These are phyloP conservation scores for Saccharomycopsis synnaedendra DNA, from an alignment of 805 yeast genomes.

Conservation along the genomic window DNA sequence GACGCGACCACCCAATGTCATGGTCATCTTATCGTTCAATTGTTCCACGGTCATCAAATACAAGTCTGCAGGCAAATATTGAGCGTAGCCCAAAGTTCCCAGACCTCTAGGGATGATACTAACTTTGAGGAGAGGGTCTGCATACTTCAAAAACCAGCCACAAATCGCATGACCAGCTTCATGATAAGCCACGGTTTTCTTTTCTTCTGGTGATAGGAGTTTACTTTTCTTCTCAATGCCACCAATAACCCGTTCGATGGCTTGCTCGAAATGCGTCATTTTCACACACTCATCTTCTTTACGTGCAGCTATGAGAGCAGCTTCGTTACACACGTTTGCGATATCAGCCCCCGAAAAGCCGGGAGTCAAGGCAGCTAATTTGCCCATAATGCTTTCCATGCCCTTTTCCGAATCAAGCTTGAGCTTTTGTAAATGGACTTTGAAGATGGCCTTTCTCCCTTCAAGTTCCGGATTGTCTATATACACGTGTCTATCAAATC, in stretches of 20 bases:
- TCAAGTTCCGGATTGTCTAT: slow-evolving; percentile 82
- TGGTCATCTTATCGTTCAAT: slow-evolving; percentile 75
- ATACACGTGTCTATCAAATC: slow-evolving; percentile 83
- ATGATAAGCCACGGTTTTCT: slow-evolving; percentile 81
- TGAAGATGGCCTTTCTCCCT: slow-evolving; percentile 80
- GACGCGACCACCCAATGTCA: slow-evolving; percentile 89
- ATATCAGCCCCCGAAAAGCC: slow-evolving; percentile 96
- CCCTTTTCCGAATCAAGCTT: slow-evolving; percentile 30
- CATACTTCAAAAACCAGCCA: slow-evolving; percentile 83
- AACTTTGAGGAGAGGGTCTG: slow-evolving; percentile 89
- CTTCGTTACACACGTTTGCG: slow-evolving; percentile 90
- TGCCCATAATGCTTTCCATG: slow-evolving; percentile 45
- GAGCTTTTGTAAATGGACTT: slow-evolving; percentile 63
- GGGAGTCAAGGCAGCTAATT: slow-evolving; percentile 85
- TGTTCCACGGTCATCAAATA: slow-evolving; percentile 69
- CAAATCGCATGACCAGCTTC: slow-evolving; percentile 97
- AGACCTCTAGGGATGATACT: slow-evolving; percentile 90
- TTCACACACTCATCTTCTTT: slow-evolving; percentile 49
- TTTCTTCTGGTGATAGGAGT: slow-evolving; percentile 69
- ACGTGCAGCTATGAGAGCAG: slow-evolving; percentile 89
- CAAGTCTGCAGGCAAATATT: slow-evolving; percentile 83
- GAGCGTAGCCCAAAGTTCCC: slow-evolving; percentile 95
- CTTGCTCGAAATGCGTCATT: slow-evolving; percentile 73
- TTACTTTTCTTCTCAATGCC: slow-evolving; percentile 85
- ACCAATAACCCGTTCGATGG: slow-evolving; percentile 88